These are phyloP conservation scores for Mycena vulgaris DNA, from an alignment of 768 basidiomycete species.

Conservation along the genomic window DNA sequence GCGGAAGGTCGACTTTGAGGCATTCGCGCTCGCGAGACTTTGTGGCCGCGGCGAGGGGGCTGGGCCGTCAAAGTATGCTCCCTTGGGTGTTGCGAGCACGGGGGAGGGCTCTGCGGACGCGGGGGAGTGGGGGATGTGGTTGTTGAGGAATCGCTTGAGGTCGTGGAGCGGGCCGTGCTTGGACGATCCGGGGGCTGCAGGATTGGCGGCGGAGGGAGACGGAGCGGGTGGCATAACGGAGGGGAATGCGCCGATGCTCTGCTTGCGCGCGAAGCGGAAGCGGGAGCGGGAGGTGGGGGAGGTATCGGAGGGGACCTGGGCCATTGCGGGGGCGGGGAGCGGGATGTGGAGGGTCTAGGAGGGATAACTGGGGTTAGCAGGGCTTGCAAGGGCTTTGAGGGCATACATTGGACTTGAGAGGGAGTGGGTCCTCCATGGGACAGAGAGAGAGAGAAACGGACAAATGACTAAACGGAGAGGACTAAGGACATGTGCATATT, in stretches of 20 bases:
- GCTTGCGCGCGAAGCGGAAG: constrained; percentile 45
- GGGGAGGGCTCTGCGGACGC: constrained; percentile 26
- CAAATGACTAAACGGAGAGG: too few relatives aligned
- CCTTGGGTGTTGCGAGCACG: not conserved
- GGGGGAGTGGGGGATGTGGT: constrained; percentile 82
- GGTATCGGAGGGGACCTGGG: constrained; percentile 13
- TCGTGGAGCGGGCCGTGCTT: constrained; percentile 86
- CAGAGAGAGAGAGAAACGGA: constrained; percentile 3
- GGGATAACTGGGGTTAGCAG: constrained; percentile 19
- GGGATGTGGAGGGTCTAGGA: constrained; percentile 20
- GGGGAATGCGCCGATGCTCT: constrained; percentile 38
- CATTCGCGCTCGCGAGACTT: not conserved
- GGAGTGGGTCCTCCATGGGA: constrained; percentile 25
- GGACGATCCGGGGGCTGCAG: constrained; percentile 32
- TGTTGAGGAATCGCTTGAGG: constrained; percentile 94
- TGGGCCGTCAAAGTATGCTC: constrained; percentile 29
- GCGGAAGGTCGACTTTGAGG: constrained; percentile 10
- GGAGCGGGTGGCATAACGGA: constrained; percentile 31
- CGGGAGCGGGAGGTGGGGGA: constrained; percentile 40
- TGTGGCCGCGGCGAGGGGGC: constrained; percentile 15
- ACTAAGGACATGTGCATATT: not conserved
- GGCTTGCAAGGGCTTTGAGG: not conserved
- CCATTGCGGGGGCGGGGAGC: constrained; percentile 9
- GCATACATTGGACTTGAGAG: constrained; percentile 19
- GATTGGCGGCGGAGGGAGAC: constrained; percentile 40